Evolutionary conservation across 441 rosid species (phyloP).

Genomic region (Macaranga tanarius): DNA sequence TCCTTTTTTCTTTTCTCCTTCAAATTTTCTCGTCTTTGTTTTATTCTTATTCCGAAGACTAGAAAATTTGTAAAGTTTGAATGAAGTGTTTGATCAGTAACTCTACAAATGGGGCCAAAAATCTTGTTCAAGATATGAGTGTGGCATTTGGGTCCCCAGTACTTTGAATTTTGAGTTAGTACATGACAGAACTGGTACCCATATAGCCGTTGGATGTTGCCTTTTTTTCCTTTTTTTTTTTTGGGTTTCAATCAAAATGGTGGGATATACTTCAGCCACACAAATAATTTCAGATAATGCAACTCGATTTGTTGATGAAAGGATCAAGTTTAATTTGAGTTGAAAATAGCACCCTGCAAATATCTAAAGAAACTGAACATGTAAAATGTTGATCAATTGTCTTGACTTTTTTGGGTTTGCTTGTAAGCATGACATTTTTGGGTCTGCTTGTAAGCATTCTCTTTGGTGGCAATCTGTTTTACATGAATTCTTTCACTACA

Average conservation of each 20-base stretch:
- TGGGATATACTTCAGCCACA: neutral
- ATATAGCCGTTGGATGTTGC: too few species aligned
- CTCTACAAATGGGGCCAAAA: neutral
- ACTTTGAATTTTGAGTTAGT: constrained; percentile 5
- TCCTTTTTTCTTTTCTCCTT: neutral
- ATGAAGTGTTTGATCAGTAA: neutral
- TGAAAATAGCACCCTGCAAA: neutral
- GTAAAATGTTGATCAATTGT: too few species aligned
- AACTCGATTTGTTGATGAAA: neutral
- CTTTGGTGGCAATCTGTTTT: neutral
- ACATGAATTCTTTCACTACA: too few species aligned
- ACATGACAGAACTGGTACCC: neutral
- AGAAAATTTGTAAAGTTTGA: too few species aligned
- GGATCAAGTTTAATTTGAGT: neutral
- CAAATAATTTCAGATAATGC: neutral
- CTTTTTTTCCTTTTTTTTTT: too few species aligned
- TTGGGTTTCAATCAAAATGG: neutral
- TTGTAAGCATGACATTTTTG: neutral
- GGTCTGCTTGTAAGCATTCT: neutral
- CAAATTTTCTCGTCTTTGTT: too few species aligned
- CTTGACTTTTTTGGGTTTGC: too few species aligned
- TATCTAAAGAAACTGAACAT: too few species aligned
- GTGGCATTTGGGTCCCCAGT: constrained; percentile 7
- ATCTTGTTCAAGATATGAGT: neutral
- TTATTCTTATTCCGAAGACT: too few species aligned